Conservation (phyloP, 441 rosid species). For the Brassica hybrid region DNA sequence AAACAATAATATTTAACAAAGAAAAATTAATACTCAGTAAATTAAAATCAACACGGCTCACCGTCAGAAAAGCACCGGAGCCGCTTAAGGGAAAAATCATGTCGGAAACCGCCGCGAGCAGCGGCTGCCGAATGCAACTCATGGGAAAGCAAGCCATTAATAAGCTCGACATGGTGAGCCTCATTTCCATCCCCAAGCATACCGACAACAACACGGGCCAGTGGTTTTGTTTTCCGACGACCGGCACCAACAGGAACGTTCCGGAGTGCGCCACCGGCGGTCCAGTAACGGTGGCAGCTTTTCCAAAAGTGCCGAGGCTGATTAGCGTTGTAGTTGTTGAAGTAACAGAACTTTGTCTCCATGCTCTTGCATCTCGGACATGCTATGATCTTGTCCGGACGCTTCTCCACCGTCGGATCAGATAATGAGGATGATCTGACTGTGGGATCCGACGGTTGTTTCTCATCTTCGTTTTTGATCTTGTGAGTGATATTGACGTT, state of each 20-base stretch:
- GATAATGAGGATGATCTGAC: background rate
- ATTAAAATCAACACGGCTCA: background rate
- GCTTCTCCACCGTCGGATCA: background rate
- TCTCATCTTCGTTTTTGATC: background rate
- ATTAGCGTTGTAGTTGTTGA: conserved; percentile 6
- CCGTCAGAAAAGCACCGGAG: background rate
- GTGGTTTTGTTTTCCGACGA: background rate
- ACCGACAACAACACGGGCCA: background rate
- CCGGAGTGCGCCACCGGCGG: background rate
- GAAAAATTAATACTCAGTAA: background rate
- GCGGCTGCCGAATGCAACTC: background rate
- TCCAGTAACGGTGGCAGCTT: conserved; percentile 6
- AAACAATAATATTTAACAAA: background rate
- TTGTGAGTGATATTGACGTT: background rate
- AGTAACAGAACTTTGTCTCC: conserved; percentile 6
- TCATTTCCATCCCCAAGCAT: background rate
- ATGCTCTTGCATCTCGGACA: conserved; percentile 5
- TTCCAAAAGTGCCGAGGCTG: conserved; percentile 3
- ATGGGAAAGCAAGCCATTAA: background rate
- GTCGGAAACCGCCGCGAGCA: background rate
- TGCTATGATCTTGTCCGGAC: conserved; percentile 1
- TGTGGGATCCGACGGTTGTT: background rate
- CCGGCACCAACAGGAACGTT: background rate
- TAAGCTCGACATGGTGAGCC: background rate
- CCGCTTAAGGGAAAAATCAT: background rate